A percentile compares a stretch with the other conserved stretches of the same genome.
phyloP scores from a whole-genome alignment of 2,329 filamentous ascomycete genomes.

The Scedosporium aurantiacum region DNA sequence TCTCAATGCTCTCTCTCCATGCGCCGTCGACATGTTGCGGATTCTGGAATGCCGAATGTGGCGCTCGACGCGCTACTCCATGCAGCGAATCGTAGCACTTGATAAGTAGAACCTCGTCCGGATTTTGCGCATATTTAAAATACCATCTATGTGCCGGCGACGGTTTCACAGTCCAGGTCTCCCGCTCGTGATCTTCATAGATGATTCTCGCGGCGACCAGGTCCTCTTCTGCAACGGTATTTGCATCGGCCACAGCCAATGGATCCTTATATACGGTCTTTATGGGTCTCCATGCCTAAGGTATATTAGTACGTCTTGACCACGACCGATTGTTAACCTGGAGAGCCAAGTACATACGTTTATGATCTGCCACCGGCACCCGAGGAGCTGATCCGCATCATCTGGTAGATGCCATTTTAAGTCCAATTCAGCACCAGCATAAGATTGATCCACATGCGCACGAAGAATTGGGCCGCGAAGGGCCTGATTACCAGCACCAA shows the following conservation, averaged over 20 bases:
- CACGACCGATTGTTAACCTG: no score
- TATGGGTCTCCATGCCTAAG: constrained; percentile 27
- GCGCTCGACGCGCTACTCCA: constrained; percentile 27
- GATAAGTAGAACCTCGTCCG: constrained; percentile 45
- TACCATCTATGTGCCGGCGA: constrained; percentile 37
- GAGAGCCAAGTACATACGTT: constrained; percentile 25
- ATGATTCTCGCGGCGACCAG: constrained; percentile 38
- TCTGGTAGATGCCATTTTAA: constrained; percentile 30
- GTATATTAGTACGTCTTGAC: constrained; percentile 3
- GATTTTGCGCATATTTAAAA: constrained; percentile 38
- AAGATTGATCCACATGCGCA: constrained; percentile 42
- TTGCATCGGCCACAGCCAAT: constrained; percentile 39
- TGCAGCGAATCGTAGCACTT: constrained; percentile 42
- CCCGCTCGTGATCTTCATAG: constrained; percentile 36
- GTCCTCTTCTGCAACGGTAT: constrained; percentile 37
- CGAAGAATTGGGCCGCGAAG: constrained; percentile 33
- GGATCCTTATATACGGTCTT: constrained; percentile 36
- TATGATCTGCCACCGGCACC: constrained; percentile 39
- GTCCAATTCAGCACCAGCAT: constrained; percentile 21
- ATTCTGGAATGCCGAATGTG: constrained; percentile 45
- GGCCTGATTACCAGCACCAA: constrained; percentile 48
- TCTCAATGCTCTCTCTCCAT: constrained; percentile 52
- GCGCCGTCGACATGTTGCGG: constrained; percentile 38
- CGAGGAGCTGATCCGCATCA: constrained; percentile 25
- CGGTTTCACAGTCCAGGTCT: constrained; percentile 34